A percentile compares a stretch with the other conserved stretches of the same genome.
Conservation (phyloP, 2,329 filamentous ascomycete species). For the Claviceps monticola region DNA sequence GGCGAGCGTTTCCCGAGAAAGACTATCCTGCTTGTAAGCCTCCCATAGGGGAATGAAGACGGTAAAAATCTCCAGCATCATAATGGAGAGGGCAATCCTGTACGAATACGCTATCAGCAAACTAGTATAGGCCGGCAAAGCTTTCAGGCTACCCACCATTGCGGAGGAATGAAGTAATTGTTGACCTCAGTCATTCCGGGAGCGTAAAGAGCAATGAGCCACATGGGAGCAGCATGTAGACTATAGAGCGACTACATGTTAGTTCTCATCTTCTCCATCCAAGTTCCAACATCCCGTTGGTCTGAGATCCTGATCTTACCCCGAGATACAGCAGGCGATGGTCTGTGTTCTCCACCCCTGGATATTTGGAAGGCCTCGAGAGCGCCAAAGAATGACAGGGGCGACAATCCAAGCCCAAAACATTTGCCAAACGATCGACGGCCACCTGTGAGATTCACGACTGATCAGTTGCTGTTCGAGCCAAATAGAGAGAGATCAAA, state of each 20-base stretch:
- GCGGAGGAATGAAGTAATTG: slow-evolving; percentile 41
- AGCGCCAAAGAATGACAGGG: slow-evolving; percentile 46
- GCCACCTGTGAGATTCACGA: slow-evolving; percentile 30
- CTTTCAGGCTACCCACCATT: slow-evolving; percentile 36
- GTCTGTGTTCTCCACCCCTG: slow-evolving; percentile 55
- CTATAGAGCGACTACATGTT: slow-evolving; percentile 18
- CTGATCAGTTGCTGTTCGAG: neutral
- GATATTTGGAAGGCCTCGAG: slow-evolving; percentile 47
- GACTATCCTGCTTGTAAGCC: slow-evolving; percentile 30
- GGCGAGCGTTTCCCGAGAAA: slow-evolving; percentile 33
- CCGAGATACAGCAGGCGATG: slow-evolving; percentile 33
- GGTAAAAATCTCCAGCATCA: slow-evolving; percentile 48
- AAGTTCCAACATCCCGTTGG: neutral
- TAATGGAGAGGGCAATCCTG: slow-evolving; percentile 45
- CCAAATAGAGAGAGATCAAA: neutral
- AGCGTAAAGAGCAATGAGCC: slow-evolving; percentile 45
- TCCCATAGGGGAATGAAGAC: slow-evolving; percentile 50
- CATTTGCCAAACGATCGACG: slow-evolving; percentile 50
- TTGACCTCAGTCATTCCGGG: slow-evolving; percentile 39
- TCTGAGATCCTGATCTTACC: slow-evolving; percentile 16
- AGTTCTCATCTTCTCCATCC: neutral
- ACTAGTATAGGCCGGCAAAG: neutral
- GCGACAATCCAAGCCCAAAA: slow-evolving; percentile 50
- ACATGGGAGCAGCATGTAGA: slow-evolving; percentile 52
- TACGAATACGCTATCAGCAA: neutral